A percentile compares a stretch with the other conserved stretches of the same genome.
These are phyloP conservation scores for Paecilomyces sp. DNA, from an alignment of 2,329 filamentous ascomycete genomes.

Conservation along the genomic window DNA sequence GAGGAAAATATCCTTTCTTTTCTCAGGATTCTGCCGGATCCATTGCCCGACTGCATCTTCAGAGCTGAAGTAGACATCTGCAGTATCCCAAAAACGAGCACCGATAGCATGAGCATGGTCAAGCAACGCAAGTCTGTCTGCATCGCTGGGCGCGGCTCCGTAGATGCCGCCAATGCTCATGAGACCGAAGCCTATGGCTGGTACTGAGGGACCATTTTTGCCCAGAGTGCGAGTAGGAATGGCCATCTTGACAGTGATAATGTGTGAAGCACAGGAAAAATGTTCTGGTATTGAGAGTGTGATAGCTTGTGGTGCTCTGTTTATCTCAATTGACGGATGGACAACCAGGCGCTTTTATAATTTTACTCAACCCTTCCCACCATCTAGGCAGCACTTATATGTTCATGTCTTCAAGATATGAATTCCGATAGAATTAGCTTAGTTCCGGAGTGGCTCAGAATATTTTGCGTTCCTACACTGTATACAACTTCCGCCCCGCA, in stretches of 20 bases:
- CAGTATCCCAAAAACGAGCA: slow-evolving; percentile 24
- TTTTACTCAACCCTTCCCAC: no score
- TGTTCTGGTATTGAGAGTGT: no score
- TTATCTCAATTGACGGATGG: no score
- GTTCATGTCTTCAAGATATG: no score
- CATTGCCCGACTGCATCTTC: slow-evolving; percentile 29
- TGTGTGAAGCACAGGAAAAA: no score
- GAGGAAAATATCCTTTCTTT: slow-evolving; percentile 35
- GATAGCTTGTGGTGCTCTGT: no score
- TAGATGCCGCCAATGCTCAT: slow-evolving; percentile 15
- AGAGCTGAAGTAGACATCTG: slow-evolving; percentile 24
- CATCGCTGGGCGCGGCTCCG: slow-evolving; percentile 8
- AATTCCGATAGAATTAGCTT: no score
- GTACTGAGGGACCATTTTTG: slow-evolving; percentile 12
- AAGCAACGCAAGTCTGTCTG: slow-evolving; percentile 14
- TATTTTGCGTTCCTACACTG: no score
- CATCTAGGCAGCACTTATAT: no score
- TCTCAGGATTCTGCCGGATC: slow-evolving; percentile 28
- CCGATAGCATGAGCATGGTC: slow-evolving; percentile 24
- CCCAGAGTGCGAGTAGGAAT: slow-evolving; percentile 9
- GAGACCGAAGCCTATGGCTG: slow-evolving; percentile 17
- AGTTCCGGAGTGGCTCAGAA: no score
- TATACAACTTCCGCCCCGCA: no score
- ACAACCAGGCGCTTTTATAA: no score
- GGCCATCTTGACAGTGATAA: not conserved